Base-by-base conservation (phyloP, 495 filamentous ascomycete species). In the Penicillium flavigenum region DNA sequence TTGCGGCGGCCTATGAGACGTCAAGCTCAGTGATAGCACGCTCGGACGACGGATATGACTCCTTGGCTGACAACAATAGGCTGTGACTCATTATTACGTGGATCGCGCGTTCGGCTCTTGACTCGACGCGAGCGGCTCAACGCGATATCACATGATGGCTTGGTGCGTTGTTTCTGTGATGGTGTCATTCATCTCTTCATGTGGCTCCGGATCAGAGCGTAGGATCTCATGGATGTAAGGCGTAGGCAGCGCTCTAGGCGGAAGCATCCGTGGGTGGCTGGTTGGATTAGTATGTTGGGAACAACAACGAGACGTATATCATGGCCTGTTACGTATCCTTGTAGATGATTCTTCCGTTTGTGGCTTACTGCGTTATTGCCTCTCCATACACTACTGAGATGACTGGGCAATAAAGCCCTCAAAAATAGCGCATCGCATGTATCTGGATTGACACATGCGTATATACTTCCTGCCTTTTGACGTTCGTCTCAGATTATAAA, bases 31-130 rank as follows among this genome's bases (percentile, higher is more conserved):
- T 39, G 12, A 36, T 9, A 14, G 20, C 17, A 6, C 32, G 4
- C 19, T 12, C 31, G 8, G 22, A 8, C 8, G 20, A n/a, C 12
- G 8, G 20, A 5, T 11, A 24, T 50, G 45, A 49, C 34, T 57
- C 46, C 27, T 41, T 41, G 34, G 24, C 41, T 45, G n/a, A 45
- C 16, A 39, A 26, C 49, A 26, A 36, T 51, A 51, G 36, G 14
- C 29, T 36, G 53, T 57, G 54, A 57, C 36, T 57, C 54, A 57
- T 57, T 31, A 22, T 42, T 31, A 27, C 44, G 14, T 26, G 42
- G n/a, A 46, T 47, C 22, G 43, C 34, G 53, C 20, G 22, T 22
- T 17, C 51, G 38, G 24, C 19, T 5, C 29, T 54, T 47, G 43
- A 39, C 32, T 47, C 22, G 16, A 55, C 22, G 32, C 34, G 53